Base-by-base conservation (phyloP, 2,329 filamentous ascomycete genomes). In the Fusarium siculi region DNA sequence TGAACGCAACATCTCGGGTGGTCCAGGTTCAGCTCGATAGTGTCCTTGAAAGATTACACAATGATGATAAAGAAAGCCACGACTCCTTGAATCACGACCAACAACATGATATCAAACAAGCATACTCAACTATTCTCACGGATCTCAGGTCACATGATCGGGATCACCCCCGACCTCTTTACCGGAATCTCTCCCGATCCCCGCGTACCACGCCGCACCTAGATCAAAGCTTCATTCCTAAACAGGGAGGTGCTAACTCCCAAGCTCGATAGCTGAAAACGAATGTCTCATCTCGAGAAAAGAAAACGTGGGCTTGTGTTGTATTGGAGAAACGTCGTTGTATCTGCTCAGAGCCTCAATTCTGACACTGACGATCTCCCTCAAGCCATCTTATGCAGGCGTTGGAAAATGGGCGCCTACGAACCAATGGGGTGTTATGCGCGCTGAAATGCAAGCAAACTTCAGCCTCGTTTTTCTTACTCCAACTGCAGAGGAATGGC, bases 341-440 rank as follows among this genome's bases (percentile, higher is more conserved):
- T n/a, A 39, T 77, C 78, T 10, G 76, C 74, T 5, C 18, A 79
- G 43, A 34, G 93, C 85, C 16, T 93, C 90, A 1, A 91, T 91
- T 69, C 90, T 53, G 1, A 93, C 87, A 77, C 90, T 92, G 18
- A 91, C 88, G 53, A 93, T 79, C 82, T 93, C 91, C 1, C 91
- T 90, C 50, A 92, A 71, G 2, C 90, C 91, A 1, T 91, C 90
- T 82, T 81, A 84, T 19, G 53, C 88, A 83, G 4, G 86, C 82
- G 66, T 84, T 82, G 14, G 88, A 87, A 32, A 76, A 90, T 7
- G 87, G 87, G 87, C 89, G 0, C 90, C 91, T 59, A 2, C 86
- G 85, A 9, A 88, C 91, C 21, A 93, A 80, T 46, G 90, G 77
- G 18, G 93, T 84, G 0, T 90, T 90, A 93, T 1, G 75, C 80